Evolutionary conservation across 805 yeast genomes (phyloP), one percentile per base, ranked within the genome.

Genomic region (Priceomyces castillae): DNA sequence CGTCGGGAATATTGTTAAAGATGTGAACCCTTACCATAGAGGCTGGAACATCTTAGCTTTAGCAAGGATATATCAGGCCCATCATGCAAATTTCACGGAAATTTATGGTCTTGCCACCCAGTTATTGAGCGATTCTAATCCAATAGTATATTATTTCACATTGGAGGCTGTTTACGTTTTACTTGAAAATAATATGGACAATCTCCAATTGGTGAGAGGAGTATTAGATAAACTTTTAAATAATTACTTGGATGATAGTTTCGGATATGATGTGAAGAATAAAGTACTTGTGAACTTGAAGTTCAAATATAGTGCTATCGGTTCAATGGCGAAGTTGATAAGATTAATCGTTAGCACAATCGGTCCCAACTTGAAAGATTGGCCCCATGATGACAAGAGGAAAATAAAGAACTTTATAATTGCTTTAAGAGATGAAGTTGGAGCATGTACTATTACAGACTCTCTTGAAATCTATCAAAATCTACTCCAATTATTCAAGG

Each of bases 101-200:
- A 75, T 84, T 3, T 69, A 75, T 44, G 81, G 80, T 28, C 80
- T 88, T 3, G 56, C 82, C 2, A 61, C 74, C 30, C 81, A 86
- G 12, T 69, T 92, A 22, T 60, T 82, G 3, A 66, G 66, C 16
- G 98, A 92, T 61, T 90, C 96, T 0, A 92, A 90, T 57, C 96
- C 97, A 0, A 67, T 79, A 1, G 90, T 94, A 14, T 90, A 87
- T 57, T 74, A 78, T 42, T 84, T 90, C 74, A 73, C 92, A 0
- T 59, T 90, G 51, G 76, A 76, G 37, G 77, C 94, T 0, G 58
- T 85, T 34, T 62, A 77, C 2, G 64, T 76, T 1, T 59, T 86
- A 10, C 67, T 90, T 23, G 80, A 78, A 30, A 78, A 76, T 26
- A 81, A 82, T 39, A 48, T 77, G 7, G 72, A 78, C 18, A 77